These are phyloP conservation scores for Entophlyctis luteolus DNA, from an alignment of 192 early-diverging fungal species.

Conservation along the genomic window DNA sequence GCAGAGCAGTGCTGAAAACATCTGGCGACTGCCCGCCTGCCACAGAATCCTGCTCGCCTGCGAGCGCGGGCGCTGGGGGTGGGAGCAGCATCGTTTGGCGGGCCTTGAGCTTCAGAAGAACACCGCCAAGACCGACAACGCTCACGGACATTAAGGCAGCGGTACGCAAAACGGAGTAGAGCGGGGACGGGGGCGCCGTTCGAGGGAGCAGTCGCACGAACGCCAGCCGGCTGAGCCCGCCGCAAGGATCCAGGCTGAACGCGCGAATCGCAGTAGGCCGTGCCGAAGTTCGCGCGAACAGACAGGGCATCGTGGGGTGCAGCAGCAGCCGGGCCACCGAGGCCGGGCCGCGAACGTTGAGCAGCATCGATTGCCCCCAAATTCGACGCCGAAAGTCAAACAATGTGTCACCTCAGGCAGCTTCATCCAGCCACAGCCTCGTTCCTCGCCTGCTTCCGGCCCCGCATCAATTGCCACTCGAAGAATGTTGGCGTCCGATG, in stretches of 20 bases:
- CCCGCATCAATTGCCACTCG: no score
- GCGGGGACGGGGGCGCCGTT: no score
- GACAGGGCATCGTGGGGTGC: no score
- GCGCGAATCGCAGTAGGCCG: background rate
- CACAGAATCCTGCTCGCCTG: background rate
- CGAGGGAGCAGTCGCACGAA: no score
- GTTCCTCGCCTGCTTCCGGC: no score
- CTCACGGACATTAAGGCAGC: background rate
- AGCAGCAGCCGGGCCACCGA: background rate
- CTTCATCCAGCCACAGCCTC: no score
- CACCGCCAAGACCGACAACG: background rate
- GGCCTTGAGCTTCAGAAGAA: background rate
- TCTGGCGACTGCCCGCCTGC: background rate
- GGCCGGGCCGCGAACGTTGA: background rate
- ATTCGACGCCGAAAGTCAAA: constrained; percentile 11
- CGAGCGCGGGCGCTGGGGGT: background rate
- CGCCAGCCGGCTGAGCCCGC: no score
- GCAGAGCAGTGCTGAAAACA: background rate
- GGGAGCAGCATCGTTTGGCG: background rate
- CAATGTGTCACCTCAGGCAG: no score
- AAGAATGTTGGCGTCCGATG: no score
- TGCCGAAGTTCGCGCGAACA: background rate
- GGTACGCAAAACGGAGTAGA: background rate
- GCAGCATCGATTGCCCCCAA: background rate
- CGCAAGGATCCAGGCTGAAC: background rate